Percentiles rank a stretch among this genome's conserved stretches.
phyloP scores from a whole-genome alignment of 1,139 yeast genomes.

The Yamadazyma sp. region DNA sequence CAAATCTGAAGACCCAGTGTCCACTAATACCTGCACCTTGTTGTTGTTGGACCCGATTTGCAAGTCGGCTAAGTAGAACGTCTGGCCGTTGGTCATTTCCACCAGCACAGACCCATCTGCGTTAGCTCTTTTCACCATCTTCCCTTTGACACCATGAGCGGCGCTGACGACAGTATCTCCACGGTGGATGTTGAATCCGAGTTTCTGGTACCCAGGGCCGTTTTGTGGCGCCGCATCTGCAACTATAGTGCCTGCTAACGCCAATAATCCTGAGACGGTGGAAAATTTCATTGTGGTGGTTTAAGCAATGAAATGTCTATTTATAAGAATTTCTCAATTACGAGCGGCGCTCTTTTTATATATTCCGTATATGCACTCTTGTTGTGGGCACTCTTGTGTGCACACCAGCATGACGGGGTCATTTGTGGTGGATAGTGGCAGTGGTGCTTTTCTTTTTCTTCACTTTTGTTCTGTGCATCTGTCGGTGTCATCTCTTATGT shows the following conservation, averaged over 20 bases:
- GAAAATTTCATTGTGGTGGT: slow-evolving; percentile 1
- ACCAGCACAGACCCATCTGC: slow-evolving; percentile 22
- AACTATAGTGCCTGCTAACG: not conserved
- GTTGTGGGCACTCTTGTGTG: too few relatives aligned
- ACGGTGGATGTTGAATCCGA: slow-evolving; percentile 28
- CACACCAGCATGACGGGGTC: too few relatives aligned
- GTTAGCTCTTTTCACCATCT: slow-evolving; percentile 22
- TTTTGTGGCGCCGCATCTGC: not conserved
- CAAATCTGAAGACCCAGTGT: slow-evolving; percentile 49
- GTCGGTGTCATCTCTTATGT: too few relatives aligned
- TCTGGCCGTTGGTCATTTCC: slow-evolving; percentile 40
- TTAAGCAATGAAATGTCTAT: too few relatives aligned
- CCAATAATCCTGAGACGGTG: not conserved
- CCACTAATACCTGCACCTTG: slow-evolving; percentile 35
- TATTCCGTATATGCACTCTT: too few relatives aligned
- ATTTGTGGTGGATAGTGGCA: too few relatives aligned
- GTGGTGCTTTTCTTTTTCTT: too few relatives aligned
- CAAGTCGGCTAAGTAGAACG: slow-evolving; percentile 50
- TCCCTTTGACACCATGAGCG: slow-evolving; percentile 12
- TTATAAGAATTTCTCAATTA: too few relatives aligned
- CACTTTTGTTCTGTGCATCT: too few relatives aligned
- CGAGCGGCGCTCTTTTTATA: too few relatives aligned
- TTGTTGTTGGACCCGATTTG: slow-evolving; percentile 34
- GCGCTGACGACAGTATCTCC: slow-evolving; percentile 21
- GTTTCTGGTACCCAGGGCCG: slow-evolving; percentile 11